Conservation (phyloP, 495 filamentous ascomycete species). For the Neurospora cerealis region DNA sequence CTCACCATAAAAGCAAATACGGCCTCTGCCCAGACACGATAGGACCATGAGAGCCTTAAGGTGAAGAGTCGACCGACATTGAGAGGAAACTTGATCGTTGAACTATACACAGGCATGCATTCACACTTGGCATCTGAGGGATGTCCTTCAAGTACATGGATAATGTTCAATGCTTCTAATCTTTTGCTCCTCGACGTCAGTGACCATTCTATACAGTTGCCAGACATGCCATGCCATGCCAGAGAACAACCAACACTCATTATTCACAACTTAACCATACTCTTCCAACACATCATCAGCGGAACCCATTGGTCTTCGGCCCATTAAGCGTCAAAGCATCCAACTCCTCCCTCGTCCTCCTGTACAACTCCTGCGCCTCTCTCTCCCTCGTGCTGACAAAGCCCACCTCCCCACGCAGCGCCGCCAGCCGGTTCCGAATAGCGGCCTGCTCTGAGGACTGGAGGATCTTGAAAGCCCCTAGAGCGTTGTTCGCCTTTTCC, state of each 20-base stretch:
- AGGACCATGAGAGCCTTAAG: background rate
- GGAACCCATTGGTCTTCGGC: constrained; percentile 25
- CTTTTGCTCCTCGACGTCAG: background rate
- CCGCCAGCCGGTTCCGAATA: constrained; percentile 60
- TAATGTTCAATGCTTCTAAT: background rate
- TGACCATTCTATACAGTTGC: background rate
- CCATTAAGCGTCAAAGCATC: constrained; percentile 41
- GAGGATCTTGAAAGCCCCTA: constrained; percentile 67
- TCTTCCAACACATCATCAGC: constrained; percentile 7
- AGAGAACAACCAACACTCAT: background rate
- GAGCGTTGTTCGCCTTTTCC: constrained; percentile 57
- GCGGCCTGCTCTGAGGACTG: constrained; percentile 70
- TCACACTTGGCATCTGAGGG: background rate
- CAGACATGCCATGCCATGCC: background rate
- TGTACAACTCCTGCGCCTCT: constrained; percentile 83
- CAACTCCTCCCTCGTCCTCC: constrained; percentile 65
- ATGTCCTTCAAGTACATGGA: background rate
- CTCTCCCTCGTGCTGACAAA: constrained; percentile 76
- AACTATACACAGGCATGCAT: background rate
- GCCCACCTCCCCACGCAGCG: constrained; percentile 68
- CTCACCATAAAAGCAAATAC: too few relatives aligned
- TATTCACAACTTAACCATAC: background rate
- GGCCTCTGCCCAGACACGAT: too few relatives aligned
- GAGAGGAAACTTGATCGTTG: background rate
- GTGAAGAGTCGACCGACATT: background rate